Percentiles rank a stretch among this genome's conserved stretches.
Conservation (phyloP, 208 protist genomes). For the Wallacemonas sp. region DNA sequence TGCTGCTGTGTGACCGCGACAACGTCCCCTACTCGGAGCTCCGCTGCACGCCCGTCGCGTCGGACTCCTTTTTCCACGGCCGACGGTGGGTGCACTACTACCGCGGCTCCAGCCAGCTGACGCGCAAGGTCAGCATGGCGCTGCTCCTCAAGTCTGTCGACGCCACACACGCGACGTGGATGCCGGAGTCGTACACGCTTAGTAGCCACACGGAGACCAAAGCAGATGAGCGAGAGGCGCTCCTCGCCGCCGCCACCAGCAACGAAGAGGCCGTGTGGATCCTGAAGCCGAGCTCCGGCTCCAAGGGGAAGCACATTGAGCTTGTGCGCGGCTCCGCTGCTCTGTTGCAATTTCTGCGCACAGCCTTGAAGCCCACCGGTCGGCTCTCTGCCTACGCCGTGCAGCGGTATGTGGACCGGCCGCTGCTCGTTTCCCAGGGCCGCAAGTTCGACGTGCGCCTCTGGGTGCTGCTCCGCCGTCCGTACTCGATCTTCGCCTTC, state of each 20-base stretch:
- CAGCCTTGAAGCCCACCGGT: conserved; percentile 25
- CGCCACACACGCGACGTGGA: conserved; percentile 47
- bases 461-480: conserved; percentile 77
- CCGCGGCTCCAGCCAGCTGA: conserved; percentile 78
- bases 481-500: conserved; percentile 80
- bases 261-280: conserved; percentile 71
- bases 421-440: conserved; percentile 68
- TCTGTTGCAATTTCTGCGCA: conserved; percentile 45
- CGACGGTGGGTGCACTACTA: conserved; percentile 90
- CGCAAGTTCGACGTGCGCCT: conserved; percentile 93
- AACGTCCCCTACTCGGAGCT: conserved; percentile 77
- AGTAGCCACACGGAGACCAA: conserved; percentile 56
- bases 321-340: conserved; percentile 38
- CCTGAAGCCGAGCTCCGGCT: conserved; percentile 82
- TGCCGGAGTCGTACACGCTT: conserved; percentile 81
- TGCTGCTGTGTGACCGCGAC: conserved; percentile 84
- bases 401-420: conserved; percentile 86
- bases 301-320: conserved; percentile 78
- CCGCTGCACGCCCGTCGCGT: conserved; percentile 53
- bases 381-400: conserved; percentile 56
- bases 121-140: conserved; percentile 83
- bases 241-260: conserved; percentile 36
- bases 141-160: conserved; percentile 50
- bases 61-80: conserved; percentile 59
- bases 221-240: conserved; percentile 49